Evolutionary conservation across 176 grass and related monocot species (phyloP), one percentile per base, ranked within the genome.

Genomic region (Guadua angustifolia): DNA sequence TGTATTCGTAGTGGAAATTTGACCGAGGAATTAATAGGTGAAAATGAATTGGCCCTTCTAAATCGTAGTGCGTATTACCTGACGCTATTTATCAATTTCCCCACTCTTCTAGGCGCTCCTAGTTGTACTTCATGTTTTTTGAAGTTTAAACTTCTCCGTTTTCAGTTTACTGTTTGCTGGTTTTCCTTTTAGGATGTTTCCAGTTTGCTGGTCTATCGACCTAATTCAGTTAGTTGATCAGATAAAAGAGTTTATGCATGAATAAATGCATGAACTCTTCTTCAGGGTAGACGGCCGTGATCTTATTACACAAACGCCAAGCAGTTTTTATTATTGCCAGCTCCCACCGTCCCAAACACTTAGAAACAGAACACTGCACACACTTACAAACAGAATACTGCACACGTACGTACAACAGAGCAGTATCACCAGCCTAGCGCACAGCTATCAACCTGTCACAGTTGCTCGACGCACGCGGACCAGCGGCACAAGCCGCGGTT

Each of bases 21-120:
- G 61, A 69, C 61, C 39, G 57, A 73, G 67, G 22, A 84, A 59
- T 69, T n/a, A n/a, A n/a, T 29, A 80, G 69, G 52, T 33, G 51
- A 15, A 59, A 79, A 42, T 64, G 71, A 53, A 58, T 17, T 5
- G 59, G 2, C 50, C 69, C 19, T 56, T 74, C 81, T 66, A 80
- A 63, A 67, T 74, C 10, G 8, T 71, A 29, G 38, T 73, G 13
- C 59, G 5, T 53, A 66, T 14, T 52, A 19, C 80, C 56, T 24
- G 56, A 39, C 26, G 26, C 80, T 61, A 17, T 58, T 46, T 46
- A 21, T 32, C 9, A 1, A 5, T 68, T 16, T 18, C 2, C 7
- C 16, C 0, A 24, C 22, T 25, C 43, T 47, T 25, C 5, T 10
- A 32, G 71, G 26, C 45, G 4, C 71, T 46, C 6, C 24, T 49